Evolutionary conservation across 2,329 filamentous ascomycete genomes (phyloP).

Genomic region (Orbilia blumenaviensis): DNA sequence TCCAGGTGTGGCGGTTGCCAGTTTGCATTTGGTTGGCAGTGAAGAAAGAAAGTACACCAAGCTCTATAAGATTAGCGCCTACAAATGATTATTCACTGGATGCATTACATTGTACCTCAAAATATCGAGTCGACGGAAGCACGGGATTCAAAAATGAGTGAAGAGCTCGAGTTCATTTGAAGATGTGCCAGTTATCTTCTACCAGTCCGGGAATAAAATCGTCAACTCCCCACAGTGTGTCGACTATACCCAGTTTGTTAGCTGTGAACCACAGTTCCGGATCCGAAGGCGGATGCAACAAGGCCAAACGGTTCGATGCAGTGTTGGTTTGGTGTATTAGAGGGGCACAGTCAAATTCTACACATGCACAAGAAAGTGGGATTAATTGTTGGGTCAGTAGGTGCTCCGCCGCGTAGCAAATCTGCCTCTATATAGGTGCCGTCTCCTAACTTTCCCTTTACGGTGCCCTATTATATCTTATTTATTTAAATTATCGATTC

Average conservation of each 20-base stretch:
- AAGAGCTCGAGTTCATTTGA: background rate
- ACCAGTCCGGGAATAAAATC: background rate
- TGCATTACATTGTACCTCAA: background rate
- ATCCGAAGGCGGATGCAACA: constrained; percentile 5
- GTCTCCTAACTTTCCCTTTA: background rate
- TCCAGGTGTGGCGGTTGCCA: constrained; percentile 43
- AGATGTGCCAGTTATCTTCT: background rate
- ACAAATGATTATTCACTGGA: background rate
- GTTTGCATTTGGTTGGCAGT: constrained; percentile 6
- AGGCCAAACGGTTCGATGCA: background rate
- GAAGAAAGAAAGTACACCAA: constrained; percentile 4
- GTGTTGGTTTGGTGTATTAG: background rate
- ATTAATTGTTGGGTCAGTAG: no score
- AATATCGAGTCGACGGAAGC: background rate
- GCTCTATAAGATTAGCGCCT: constrained; percentile 28
- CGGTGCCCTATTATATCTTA: no score
- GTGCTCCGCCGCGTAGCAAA: no score
- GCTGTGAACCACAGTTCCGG: constrained; percentile 23
- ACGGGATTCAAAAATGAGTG: background rate
- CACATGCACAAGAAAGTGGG: background rate
- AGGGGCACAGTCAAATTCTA: background rate
- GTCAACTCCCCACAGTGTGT: background rate
- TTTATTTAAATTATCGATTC: no score
- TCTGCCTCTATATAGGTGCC: background rate
- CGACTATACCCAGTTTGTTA: constrained; percentile 12